Evolutionary conservation across 306 rosid species (phyloP).

Genomic region (Sicyos baderoa): DNA sequence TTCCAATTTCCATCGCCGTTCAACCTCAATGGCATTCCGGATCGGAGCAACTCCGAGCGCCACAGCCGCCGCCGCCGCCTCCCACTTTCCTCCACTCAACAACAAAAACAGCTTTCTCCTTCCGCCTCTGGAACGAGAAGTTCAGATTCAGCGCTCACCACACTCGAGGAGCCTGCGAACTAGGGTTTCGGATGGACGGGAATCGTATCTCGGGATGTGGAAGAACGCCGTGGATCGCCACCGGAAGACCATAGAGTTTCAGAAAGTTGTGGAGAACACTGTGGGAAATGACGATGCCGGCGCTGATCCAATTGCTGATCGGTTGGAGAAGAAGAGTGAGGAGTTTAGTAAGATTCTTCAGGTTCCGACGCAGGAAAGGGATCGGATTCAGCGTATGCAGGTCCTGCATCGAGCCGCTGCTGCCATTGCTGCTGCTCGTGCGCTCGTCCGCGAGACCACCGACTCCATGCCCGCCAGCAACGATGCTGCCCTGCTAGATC

Average conservation of each 20-base stretch:
- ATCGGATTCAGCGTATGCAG: no score
- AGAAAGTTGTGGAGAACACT: conserved; percentile 33
- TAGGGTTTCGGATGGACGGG: conserved; percentile 28
- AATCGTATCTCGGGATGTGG: conserved; percentile 82
- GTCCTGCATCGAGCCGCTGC: conserved; percentile 77
- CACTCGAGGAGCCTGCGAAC: conserved; percentile 21
- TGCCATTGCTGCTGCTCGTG: conserved; percentile 74
- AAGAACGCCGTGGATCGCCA: conserved; percentile 24
- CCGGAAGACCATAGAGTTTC: no score
- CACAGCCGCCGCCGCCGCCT: conserved; percentile 23
- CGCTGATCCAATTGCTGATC: no score
- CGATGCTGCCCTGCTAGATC: neutral
- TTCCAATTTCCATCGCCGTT: neutral
- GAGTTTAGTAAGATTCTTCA: conserved; percentile 69
- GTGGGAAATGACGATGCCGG: neutral
- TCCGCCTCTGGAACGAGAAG: conserved; percentile 12
- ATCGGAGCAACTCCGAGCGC: conserved; percentile 29
- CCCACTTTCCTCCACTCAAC: conserved; percentile 8
- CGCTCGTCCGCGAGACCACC: conserved; percentile 38
- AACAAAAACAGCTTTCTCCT: neutral
- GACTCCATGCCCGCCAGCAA: no score
- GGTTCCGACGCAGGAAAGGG: conserved; percentile 49
- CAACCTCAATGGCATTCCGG: conserved; percentile 34
- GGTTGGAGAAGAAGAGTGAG: conserved; percentile 49
- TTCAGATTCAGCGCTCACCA: neutral